These are phyloP conservation scores for Ampelomyces quisqualis DNA, from an alignment of 2,329 filamentous ascomycete genomes.

Conservation along the genomic window DNA sequence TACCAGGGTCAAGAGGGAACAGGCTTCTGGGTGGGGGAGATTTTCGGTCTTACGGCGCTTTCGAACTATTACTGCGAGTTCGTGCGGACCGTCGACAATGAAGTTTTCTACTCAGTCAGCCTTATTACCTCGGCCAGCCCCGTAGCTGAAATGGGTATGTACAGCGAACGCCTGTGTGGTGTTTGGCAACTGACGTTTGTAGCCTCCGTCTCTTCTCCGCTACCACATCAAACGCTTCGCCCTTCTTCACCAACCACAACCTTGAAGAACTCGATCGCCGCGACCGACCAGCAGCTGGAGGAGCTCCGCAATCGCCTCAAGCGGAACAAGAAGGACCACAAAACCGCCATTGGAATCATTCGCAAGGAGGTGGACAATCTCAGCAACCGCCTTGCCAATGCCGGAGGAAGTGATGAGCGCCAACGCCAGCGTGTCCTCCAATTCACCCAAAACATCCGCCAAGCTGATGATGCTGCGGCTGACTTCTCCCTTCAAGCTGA, in stretches of 20 bases:
- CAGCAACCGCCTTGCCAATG: conserved; percentile 62
- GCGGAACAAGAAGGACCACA: conserved; percentile 72
- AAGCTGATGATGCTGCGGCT: conserved; percentile 63
- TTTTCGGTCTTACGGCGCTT: conserved; percentile 66
- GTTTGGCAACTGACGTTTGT: too few species aligned
- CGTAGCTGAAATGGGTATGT: conserved; percentile 59
- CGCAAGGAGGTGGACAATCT: conserved; percentile 74
- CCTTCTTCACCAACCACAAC: conserved; percentile 77
- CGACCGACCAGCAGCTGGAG: conserved; percentile 67
- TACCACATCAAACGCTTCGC: conserved; percentile 63
- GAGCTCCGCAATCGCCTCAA: conserved; percentile 71
- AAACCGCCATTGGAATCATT: conserved; percentile 64
- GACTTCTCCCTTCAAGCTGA: conserved; percentile 63
- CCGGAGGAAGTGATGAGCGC: conserved; percentile 74
- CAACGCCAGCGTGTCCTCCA: conserved; percentile 73
- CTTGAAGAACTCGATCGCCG: conserved; percentile 72
- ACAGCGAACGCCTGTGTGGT: conserved; percentile 2
- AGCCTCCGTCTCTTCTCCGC: conserved; percentile 45
- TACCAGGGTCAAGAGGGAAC: conserved; percentile 48
- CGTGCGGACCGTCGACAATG: conserved; percentile 65
- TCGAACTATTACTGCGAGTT: conserved; percentile 80
- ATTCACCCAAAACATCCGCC: conserved; percentile 71
- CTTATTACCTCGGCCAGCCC: conserved; percentile 65
- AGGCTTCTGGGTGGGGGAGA: conserved; percentile 68
- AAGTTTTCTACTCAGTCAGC: conserved; percentile 69